phyloP scores from a whole-genome alignment of 2,329 filamentous ascomycete genomes.

The Cladosporium sphaerospermum region DNA sequence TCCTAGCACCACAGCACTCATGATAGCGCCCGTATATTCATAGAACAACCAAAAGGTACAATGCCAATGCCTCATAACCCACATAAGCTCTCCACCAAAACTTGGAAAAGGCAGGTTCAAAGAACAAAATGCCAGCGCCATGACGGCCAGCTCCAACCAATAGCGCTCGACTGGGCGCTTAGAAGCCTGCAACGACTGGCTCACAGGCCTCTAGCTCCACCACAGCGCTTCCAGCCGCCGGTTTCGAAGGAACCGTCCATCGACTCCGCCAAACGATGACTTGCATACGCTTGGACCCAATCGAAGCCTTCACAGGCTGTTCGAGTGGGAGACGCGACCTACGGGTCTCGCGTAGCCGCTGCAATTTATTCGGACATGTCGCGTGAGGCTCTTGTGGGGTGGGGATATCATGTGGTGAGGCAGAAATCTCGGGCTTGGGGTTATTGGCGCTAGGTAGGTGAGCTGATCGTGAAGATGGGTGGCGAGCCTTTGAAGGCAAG shows the following conservation, averaged over 20 bases:
- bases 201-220: not conserved
- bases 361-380: not conserved
- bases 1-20: too few species aligned
- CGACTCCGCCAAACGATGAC: not conserved
- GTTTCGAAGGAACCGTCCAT: not conserved
- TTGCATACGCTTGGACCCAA: conserved; percentile 5
- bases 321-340: not conserved
- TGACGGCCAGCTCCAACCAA: not conserved
- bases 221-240: conserved; percentile 5
- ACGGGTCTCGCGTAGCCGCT: not conserved
- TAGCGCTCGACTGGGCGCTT: not conserved
- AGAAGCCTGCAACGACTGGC: conserved; percentile 5
- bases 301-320: not conserved
- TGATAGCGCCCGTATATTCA: too few species aligned
- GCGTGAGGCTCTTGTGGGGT: not conserved
- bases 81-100: too few species aligned
- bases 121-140: too few species aligned
- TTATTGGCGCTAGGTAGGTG: too few species aligned
- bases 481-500: too few species aligned
- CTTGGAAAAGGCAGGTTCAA: too few species aligned
- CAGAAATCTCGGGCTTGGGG: not conserved
- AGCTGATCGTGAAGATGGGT: too few species aligned
- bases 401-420: not conserved
- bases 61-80: too few species aligned
- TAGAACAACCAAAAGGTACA: too few species aligned